phyloP scores from a whole-genome alignment of 23 red algal species.

The Gracilaria vermiculophylla region DNA sequence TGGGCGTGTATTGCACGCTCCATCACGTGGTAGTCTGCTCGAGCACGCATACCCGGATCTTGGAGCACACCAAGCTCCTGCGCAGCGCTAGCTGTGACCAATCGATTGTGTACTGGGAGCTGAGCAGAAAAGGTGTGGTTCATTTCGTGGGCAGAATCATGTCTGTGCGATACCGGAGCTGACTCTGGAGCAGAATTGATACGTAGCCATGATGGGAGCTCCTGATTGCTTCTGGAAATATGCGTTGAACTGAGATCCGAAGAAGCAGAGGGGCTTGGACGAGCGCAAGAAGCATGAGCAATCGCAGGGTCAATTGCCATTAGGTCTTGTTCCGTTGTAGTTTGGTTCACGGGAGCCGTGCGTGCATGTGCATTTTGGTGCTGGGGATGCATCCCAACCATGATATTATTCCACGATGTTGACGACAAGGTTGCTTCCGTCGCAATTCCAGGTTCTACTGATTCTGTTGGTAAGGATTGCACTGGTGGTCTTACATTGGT shows the following conservation, averaged over 20 bases:
- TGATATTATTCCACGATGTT: constrained; percentile 18
- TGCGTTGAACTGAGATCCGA: constrained; percentile 7
- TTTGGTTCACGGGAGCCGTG: background rate
- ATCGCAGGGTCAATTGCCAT: constrained; percentile 55
- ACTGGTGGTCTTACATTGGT: constrained; percentile 11
- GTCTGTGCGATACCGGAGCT: background rate
- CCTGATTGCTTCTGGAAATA: background rate
- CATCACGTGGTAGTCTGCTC: constrained; percentile 26
- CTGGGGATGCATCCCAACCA: background rate
- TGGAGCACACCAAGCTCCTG: constrained; percentile 23
- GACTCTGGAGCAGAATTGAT: constrained; percentile 27
- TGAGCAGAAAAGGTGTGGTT: constrained; percentile 7
- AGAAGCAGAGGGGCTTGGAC: constrained; percentile 4
- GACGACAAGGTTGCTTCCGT: background rate
- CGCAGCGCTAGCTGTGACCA: background rate
- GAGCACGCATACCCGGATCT: constrained; percentile 7
- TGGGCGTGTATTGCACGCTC: constrained; percentile 43
- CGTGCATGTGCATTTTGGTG: constrained; percentile 2
- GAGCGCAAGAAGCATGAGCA: constrained; percentile 55
- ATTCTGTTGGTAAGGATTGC: background rate
- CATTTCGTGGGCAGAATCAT: constrained; percentile 18
- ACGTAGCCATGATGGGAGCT: constrained; percentile 38
- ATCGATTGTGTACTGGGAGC: background rate
- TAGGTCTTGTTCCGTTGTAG: constrained; percentile 54
- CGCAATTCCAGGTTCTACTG: background rate